These are phyloP conservation scores for Ophiosphaerella herpotricha DNA, from an alignment of 2,329 filamentous ascomycete genomes.

Conservation along the genomic window DNA sequence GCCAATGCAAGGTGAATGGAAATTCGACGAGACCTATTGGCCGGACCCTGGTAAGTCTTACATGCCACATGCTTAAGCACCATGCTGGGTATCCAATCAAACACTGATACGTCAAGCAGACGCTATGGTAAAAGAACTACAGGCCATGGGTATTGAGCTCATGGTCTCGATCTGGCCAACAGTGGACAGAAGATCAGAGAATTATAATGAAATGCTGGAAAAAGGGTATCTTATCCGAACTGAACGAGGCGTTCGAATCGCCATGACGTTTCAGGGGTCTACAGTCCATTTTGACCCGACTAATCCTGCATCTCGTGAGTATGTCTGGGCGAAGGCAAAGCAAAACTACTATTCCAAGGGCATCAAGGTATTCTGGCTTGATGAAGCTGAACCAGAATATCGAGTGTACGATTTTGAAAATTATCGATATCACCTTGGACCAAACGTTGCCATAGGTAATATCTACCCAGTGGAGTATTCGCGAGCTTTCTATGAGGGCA, in stretches of 20 bases:
- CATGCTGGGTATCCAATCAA: not conserved
- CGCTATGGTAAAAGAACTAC: slow-evolving; percentile 66
- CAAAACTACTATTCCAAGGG: slow-evolving; percentile 66
- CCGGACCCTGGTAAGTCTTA: slow-evolving; percentile 57
- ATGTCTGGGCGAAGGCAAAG: slow-evolving; percentile 64
- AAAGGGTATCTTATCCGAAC: slow-evolving; percentile 63
- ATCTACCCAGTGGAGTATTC: slow-evolving; percentile 65
- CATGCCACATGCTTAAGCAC: no score
- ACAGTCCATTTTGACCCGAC: slow-evolving; percentile 68
- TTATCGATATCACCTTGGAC: slow-evolving; percentile 63
- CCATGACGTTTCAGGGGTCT: slow-evolving; percentile 64
- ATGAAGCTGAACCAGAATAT: slow-evolving; percentile 72
- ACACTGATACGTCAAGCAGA: slow-evolving; percentile 35
- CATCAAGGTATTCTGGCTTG: slow-evolving; percentile 69
- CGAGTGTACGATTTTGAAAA: slow-evolving; percentile 68
- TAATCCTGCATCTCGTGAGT: slow-evolving; percentile 62
- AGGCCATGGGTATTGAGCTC: slow-evolving; percentile 63
- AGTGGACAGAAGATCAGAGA: slow-evolving; percentile 63
- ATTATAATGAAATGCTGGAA: slow-evolving; percentile 66
- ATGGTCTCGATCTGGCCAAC: slow-evolving; percentile 75
- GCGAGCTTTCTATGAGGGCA: slow-evolving; percentile 64
- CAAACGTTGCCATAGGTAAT: slow-evolving; percentile 63
- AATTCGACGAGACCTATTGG: slow-evolving; percentile 67
- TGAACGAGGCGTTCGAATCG: slow-evolving; percentile 63
- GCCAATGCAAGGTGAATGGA: slow-evolving; percentile 70